Evolutionary conservation across 768 basidiomycete genomes (phyloP).

Genomic region (Xerocomellus amylosporus): DNA sequence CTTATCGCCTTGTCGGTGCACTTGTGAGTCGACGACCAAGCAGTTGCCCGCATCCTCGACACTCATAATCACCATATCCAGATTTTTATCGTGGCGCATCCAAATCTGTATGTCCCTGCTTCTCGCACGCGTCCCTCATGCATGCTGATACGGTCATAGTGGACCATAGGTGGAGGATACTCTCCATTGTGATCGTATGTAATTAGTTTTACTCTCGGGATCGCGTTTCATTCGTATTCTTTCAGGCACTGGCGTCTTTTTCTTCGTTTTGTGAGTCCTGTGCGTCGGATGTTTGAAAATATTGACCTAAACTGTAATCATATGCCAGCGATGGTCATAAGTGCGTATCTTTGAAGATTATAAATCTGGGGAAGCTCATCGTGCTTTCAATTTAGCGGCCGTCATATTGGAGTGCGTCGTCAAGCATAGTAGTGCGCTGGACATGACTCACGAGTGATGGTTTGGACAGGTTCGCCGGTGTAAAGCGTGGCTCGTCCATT

Average conservation of each 20-base stretch:
- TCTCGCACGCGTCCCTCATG: neutral
- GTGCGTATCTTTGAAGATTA: neutral
- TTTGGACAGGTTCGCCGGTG: neutral
- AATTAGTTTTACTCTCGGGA: neutral
- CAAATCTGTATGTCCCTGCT: neutral
- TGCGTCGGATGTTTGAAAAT: neutral
- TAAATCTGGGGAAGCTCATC: neutral
- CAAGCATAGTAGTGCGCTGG: neutral
- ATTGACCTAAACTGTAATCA: neutral
- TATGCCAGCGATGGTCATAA: neutral
- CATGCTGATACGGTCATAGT: neutral
- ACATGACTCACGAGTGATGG: neutral
- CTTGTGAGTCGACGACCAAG: neutral
- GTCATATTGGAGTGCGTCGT: neutral
- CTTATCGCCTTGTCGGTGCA: slow-evolving; percentile 1
- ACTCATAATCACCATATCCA: neutral
- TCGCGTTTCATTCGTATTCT: neutral
- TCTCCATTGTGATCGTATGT: slow-evolving; percentile 1
- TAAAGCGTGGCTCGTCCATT: neutral
- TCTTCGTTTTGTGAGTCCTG: neutral
- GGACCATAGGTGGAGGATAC: neutral
- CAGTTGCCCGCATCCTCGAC: neutral
- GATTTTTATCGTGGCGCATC: slow-evolving; percentile 3
- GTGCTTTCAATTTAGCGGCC: neutral
- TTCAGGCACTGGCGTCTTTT: neutral